Evolutionary conservation across 78 protist species (phyloP).

Genomic region (Planoprotostelium fungivorum): DNA sequence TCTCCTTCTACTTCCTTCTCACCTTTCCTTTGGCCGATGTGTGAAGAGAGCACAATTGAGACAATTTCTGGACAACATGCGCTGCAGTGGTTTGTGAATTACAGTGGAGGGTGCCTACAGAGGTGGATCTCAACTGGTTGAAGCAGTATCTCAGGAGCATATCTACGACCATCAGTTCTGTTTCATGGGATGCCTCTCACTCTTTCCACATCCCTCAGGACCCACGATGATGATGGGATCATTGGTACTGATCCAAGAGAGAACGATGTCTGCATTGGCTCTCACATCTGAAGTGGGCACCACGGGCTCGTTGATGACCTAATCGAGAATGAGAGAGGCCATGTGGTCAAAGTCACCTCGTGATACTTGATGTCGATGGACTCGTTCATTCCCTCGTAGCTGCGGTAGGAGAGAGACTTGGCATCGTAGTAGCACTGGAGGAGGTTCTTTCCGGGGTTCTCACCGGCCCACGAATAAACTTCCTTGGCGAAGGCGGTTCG

Average conservation of each 20-base stretch:
- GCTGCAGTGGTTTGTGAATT: slow-evolving; percentile 84
- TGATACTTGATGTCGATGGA: slow-evolving; percentile 66
- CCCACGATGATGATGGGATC: slow-evolving; percentile 93
- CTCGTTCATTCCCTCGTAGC: slow-evolving; percentile 79
- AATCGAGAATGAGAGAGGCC: background rate
- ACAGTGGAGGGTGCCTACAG: slow-evolving; percentile 87
- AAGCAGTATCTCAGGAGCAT: slow-evolving; percentile 88
- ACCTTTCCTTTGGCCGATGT: slow-evolving; percentile 76
- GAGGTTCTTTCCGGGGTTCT: slow-evolving; percentile 38
- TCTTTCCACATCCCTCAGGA: slow-evolving; percentile 96
- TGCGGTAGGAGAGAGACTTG: slow-evolving; percentile 77
- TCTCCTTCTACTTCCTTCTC: background rate
- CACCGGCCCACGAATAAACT: slow-evolving; percentile 6
- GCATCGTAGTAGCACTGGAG: slow-evolving; percentile 74
- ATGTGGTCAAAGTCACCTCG: slow-evolving; percentile 12
- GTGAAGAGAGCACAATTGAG: slow-evolving; percentile 69
- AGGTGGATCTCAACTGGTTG: slow-evolving; percentile 62
- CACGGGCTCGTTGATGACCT: slow-evolving; percentile 86
- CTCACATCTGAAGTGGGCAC: slow-evolving; percentile 95
- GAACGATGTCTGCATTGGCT: slow-evolving; percentile 88
- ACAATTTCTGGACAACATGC: slow-evolving; percentile 75
- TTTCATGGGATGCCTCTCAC: background rate
- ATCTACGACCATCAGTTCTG: slow-evolving; percentile 11
- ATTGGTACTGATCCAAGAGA: slow-evolving; percentile 78
- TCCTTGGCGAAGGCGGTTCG: background rate